Evolutionary conservation across 495 filamentous ascomycete genomes (phyloP).

Genomic region (Neurospora africana): DNA sequence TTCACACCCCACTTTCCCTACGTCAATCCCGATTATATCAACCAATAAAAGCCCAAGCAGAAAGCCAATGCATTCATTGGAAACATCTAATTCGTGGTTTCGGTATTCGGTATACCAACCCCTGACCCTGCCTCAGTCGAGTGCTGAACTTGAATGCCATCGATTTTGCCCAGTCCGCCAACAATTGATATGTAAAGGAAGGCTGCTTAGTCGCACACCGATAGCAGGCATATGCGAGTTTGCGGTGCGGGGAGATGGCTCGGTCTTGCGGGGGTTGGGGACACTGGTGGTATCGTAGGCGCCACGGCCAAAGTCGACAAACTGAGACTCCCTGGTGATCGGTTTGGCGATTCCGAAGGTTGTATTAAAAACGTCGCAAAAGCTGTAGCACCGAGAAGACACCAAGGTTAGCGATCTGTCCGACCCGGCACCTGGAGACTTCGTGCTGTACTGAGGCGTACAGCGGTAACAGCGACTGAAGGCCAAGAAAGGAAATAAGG

Average conservation of each 20-base stretch:
- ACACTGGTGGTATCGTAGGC: constrained; percentile 47
- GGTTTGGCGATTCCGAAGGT: constrained; percentile 20
- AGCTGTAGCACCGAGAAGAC: constrained; percentile 1
- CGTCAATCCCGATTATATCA: background rate
- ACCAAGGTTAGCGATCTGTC: constrained; percentile 15
- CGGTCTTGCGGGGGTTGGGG: constrained; percentile 32
- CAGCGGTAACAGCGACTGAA: too few species aligned
- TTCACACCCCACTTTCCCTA: background rate
- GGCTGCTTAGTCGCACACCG: background rate
- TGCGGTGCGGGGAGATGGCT: background rate
- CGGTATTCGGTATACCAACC: background rate
- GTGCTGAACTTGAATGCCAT: background rate
- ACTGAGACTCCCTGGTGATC: constrained; percentile 34
- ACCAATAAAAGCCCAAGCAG: background rate
- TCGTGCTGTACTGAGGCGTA: too few species aligned
- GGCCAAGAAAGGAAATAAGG: too few species aligned
- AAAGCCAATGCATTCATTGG: background rate
- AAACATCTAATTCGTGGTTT: background rate
- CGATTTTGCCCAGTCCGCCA: background rate
- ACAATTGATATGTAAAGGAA: background rate
- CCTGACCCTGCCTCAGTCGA: background rate
- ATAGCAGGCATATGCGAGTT: background rate
- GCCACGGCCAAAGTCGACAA: constrained; percentile 43
- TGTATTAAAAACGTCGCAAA: constrained; percentile 5
- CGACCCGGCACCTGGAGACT: background rate